These are phyloP conservation scores for Trichoderma sp. DNA, from an alignment of 2,329 filamentous ascomycete species.

Conservation along the genomic window DNA sequence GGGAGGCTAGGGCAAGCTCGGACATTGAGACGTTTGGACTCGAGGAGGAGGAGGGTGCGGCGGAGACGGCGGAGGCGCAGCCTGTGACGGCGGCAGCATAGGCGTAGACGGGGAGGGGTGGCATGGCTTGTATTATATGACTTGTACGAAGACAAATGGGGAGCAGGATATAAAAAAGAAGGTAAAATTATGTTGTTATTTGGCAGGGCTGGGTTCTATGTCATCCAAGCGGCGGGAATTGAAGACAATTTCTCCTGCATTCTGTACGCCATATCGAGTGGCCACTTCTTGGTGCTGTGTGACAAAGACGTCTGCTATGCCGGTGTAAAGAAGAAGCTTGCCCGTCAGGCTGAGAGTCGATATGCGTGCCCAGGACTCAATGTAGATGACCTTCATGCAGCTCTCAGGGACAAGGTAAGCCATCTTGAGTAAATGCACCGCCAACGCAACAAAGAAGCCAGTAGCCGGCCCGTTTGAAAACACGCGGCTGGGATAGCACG, in stretches of 20 bases:
- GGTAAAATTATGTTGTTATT: neutral
- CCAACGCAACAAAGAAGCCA: slow-evolving; percentile 68
- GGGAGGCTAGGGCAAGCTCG: slow-evolving; percentile 41
- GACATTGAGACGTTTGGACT: slow-evolving; percentile 45
- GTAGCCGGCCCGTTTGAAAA: slow-evolving; percentile 88
- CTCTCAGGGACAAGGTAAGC: slow-evolving; percentile 44
- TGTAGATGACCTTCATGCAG: slow-evolving; percentile 73
- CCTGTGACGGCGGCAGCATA: neutral
- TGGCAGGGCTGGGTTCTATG: neutral
- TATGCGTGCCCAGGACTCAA: slow-evolving; percentile 91
- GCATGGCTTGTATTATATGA: slow-evolving; percentile 15
- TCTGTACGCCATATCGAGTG: slow-evolving; percentile 40
- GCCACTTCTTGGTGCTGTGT: slow-evolving; percentile 76
- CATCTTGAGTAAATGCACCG: slow-evolving; percentile 49
- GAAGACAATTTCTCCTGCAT: slow-evolving; percentile 42
- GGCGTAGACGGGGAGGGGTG: neutral
- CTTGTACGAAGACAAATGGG: slow-evolving; percentile 20
- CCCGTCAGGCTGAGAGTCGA: slow-evolving; percentile 81
- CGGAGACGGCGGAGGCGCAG: slow-evolving; percentile 27
- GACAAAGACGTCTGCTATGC: slow-evolving; percentile 72
- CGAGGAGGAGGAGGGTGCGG: slow-evolving; percentile 32
- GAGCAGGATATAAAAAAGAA: neutral
- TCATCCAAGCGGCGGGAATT: slow-evolving; percentile 33
- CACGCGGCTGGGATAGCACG: slow-evolving; percentile 67
- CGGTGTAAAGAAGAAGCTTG: slow-evolving; percentile 62